A percentile compares a stretch with the other conserved stretches of the same genome.
Evolutionary conservation across 345 rosid species (phyloP).

Genomic region (Orychophragmus violaceus): DNA sequence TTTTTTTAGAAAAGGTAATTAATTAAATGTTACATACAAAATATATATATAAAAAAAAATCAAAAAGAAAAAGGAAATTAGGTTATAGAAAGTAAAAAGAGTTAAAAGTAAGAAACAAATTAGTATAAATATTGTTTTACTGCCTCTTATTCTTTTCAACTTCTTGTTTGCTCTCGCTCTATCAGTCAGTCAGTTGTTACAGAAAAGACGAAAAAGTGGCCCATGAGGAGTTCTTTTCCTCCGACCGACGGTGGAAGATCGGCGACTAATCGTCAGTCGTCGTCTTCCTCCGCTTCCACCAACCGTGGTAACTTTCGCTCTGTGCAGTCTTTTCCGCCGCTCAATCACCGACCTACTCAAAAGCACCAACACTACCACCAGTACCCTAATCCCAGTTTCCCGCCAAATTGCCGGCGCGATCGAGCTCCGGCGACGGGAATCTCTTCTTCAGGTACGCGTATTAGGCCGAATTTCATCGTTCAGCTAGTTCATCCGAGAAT

Average conservation of each 20-base stretch:
- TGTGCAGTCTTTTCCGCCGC: not conserved
- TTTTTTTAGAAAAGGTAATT: no score
- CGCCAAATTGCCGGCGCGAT: slow-evolving; percentile 25
- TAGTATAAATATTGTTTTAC: not conserved
- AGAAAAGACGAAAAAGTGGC: slow-evolving; percentile 3
- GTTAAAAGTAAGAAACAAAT: not conserved
- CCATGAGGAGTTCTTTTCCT: slow-evolving; percentile 25
- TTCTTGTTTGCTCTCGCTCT: not conserved
- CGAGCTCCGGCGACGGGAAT: not conserved
- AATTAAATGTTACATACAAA: no score
- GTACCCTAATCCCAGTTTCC: slow-evolving; percentile 24
- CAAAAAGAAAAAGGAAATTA: not conserved
- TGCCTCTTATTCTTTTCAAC: not conserved
- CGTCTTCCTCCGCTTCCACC: not conserved
- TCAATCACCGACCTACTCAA: slow-evolving; percentile 2
- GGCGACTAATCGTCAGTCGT: slow-evolving; percentile 4
- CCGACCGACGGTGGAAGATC: slow-evolving; percentile 12
- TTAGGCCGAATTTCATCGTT: slow-evolving; percentile 27
- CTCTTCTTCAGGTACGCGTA: not conserved
- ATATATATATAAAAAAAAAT: no score
- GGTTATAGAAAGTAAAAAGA: not conserved
- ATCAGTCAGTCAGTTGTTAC: not conserved
- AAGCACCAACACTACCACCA: not conserved
- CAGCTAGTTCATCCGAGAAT: slow-evolving; percentile 15
- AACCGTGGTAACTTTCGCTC: not conserved